These are phyloP conservation scores for Malus orientalis DNA, from an alignment of 306 rosid genomes.

Conservation along the genomic window DNA sequence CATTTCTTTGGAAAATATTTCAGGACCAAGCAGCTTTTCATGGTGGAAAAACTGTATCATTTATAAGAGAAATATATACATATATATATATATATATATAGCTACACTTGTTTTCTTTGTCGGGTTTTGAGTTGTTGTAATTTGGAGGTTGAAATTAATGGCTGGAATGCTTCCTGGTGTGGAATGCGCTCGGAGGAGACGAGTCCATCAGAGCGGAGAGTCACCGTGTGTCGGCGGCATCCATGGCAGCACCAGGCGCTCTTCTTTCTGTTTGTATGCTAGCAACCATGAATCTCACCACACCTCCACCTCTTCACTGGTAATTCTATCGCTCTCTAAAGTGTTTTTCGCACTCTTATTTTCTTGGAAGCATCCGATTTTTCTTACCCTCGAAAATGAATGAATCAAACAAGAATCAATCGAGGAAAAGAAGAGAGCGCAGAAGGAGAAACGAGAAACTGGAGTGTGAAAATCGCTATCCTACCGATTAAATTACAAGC, in stretches of 20 bases:
- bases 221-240: conserved; percentile 19
- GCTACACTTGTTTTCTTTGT: background rate
- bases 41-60: background rate
- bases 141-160: conserved; percentile 22
- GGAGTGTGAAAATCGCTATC: background rate
- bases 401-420: too few species aligned
- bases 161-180: conserved; percentile 91
- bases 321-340: background rate
- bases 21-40: background rate
- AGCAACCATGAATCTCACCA: conserved; percentile 40
- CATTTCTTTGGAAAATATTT: background rate
- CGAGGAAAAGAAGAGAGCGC: background rate
- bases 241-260: conserved; percentile 30
- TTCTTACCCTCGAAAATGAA: too few species aligned
- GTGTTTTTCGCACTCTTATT: background rate
- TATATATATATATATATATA: too few species aligned
- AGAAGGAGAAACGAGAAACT: too few species aligned
- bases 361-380: background rate
- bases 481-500: background rate
- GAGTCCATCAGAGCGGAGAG: conserved; percentile 53
- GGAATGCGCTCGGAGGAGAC: conserved; percentile 80
- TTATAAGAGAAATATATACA: background rate
- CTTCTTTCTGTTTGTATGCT: conserved; percentile 54
- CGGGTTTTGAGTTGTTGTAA: background rate
- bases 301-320: conserved; percentile 33